phyloP scores from a whole-genome alignment of 345 rosid species.

The Eutrema japonicum region DNA sequence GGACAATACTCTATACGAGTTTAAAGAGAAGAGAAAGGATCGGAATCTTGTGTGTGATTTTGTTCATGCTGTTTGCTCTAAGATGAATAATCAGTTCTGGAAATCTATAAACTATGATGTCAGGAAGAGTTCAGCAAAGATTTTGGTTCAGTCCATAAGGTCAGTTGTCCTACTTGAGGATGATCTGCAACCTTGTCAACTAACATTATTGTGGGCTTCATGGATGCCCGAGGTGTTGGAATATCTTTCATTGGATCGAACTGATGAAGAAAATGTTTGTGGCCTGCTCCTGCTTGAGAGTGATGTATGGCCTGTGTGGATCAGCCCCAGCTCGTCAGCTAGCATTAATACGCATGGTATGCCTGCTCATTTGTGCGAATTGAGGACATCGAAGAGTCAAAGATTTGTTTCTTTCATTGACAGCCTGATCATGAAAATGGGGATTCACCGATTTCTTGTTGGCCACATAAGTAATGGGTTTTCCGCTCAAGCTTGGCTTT shows the following conservation, averaged over 20 bases:
- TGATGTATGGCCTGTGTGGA: slow-evolving; percentile 85
- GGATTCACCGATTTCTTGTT: slow-evolving; percentile 58
- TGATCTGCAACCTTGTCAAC: slow-evolving; percentile 47
- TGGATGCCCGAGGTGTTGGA: slow-evolving; percentile 70
- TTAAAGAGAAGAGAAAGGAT: slow-evolving; percentile 41
- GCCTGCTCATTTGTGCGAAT: slow-evolving; percentile 34
- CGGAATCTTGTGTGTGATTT: slow-evolving; percentile 53
- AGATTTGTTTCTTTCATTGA: slow-evolving; percentile 71
- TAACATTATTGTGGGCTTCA: slow-evolving; percentile 61
- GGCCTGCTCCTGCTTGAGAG: slow-evolving; percentile 68
- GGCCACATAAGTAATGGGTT: slow-evolving; percentile 42
- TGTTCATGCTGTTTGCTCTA: slow-evolving; percentile 50
- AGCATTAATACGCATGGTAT: slow-evolving; percentile 29
- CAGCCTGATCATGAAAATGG: slow-evolving; percentile 67
- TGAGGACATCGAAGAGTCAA: slow-evolving; percentile 55
- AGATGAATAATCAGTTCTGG: slow-evolving; percentile 59
- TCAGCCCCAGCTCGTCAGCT: slow-evolving; percentile 49
- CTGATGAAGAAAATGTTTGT: slow-evolving; percentile 64
- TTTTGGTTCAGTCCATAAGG: slow-evolving; percentile 59
- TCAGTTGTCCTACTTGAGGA: slow-evolving; percentile 63
- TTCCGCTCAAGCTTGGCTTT: slow-evolving; percentile 80
- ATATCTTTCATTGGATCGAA: slow-evolving; percentile 57
- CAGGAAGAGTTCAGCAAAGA: slow-evolving; percentile 54
- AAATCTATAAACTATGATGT: slow-evolving; percentile 50
- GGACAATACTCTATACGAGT: slow-evolving; percentile 41